A percentile compares a stretch with the other conserved stretches of the same genome.
These are phyloP conservation scores for Kazachstania psychrophila DNA, from an alignment of 805 yeast species.

Conservation along the genomic window DNA sequence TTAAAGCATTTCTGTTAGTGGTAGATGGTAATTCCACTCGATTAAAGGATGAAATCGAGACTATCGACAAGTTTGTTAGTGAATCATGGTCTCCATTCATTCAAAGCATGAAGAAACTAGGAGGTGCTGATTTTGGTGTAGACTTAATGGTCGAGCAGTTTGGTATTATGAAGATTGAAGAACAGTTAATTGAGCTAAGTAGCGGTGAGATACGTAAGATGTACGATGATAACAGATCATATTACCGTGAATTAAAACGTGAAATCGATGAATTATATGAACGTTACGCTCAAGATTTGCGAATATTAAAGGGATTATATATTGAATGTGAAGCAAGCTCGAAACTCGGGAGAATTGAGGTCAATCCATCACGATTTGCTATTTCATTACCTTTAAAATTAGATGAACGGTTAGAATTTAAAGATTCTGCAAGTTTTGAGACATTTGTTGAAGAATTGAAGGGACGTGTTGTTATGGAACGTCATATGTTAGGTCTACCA, in stretches of 20 bases:
- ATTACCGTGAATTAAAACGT: conserved; percentile 6
- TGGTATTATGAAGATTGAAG: background rate
- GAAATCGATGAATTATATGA: conserved; percentile 6
- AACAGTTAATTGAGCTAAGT: conserved; percentile 3
- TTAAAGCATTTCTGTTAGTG: conserved; percentile 13
- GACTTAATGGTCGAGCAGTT: background rate
- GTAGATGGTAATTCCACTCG: conserved; percentile 16
- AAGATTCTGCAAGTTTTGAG: no score
- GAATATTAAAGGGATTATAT: conserved; percentile 6
- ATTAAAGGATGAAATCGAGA: conserved; percentile 9
- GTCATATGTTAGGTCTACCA: no score
- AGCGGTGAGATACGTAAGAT: conserved; percentile 6
- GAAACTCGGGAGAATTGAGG: no score
- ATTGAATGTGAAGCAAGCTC: conserved; percentile 7
- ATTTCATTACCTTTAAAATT: no score
- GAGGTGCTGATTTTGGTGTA: background rate
- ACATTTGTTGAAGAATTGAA: no score
- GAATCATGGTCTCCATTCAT: conserved; percentile 13
- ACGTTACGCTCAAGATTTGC: conserved; percentile 8
- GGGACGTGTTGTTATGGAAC: no score
- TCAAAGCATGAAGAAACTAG: background rate
- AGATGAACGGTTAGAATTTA: no score
- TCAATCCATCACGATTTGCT: no score
- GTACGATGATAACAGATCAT: conserved; percentile 5
- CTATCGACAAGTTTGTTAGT: conserved; percentile 13